Conservation (phyloP, 306 rosid species). For the Vigna angularis region DNA sequence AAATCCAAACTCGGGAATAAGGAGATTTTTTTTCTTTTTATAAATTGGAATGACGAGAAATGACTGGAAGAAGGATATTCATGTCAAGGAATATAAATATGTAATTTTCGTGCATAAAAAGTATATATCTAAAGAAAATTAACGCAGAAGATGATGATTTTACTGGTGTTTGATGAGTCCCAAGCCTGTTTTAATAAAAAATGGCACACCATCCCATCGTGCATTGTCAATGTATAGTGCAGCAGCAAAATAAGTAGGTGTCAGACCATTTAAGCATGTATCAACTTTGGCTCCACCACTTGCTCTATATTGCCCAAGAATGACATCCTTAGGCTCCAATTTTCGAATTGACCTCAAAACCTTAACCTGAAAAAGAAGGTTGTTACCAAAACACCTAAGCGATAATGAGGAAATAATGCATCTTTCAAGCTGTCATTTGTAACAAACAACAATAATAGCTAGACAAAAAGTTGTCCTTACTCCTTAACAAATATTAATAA, state of each 20-base stretch:
- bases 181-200: conserved; percentile 82
- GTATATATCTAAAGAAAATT: not conserved
- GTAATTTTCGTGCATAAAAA: conserved; percentile 1
- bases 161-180: conserved; percentile 95
- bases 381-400: conserved; percentile 37
- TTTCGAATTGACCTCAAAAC: conserved; percentile 81
- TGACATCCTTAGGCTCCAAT: conserved; percentile 76
- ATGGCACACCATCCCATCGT: conserved; percentile 99
- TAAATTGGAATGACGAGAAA: no score
- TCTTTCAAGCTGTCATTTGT: conserved; percentile 9
- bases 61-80: no score
- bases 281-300: conserved; percentile 60
- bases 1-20: no score
- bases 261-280: conserved; percentile 58
- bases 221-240: conserved; percentile 86
- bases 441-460: conserved; percentile 29
- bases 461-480: not conserved
- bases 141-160: conserved; percentile 21
- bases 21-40: no score
- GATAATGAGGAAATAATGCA: conserved; percentile 26
- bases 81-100: not conserved
- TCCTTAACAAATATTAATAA: conserved; percentile 1
- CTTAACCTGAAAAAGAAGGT: conserved; percentile 76
- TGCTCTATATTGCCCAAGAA: conserved; percentile 90
- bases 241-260: conserved; percentile 91